These are phyloP conservation scores for Acacia confusa DNA, from an alignment of 306 rosid species.

Conservation along the genomic window DNA sequence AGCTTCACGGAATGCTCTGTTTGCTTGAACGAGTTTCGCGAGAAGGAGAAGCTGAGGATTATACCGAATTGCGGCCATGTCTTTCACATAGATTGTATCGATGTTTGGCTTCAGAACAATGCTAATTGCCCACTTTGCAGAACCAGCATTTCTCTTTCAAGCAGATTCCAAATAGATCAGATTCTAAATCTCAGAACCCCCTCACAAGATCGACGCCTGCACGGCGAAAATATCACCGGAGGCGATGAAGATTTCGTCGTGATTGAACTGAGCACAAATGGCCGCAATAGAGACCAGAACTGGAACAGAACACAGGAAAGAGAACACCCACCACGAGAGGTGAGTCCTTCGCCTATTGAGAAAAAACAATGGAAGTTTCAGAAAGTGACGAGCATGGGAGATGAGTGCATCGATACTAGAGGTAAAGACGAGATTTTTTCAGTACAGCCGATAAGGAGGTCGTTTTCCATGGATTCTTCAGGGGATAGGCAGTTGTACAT, in stretches of 20 bases:
- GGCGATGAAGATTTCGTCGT: slow-evolving; percentile 70
- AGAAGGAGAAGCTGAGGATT: slow-evolving; percentile 73
- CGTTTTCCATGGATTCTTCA: slow-evolving; percentile 92
- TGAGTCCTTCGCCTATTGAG: slow-evolving; percentile 51
- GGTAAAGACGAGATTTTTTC: slow-evolving; percentile 73
- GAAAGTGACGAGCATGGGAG: slow-evolving; percentile 82
- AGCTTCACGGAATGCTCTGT: slow-evolving; percentile 76
- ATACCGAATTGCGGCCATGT: slow-evolving; percentile 83
- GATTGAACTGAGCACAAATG: slow-evolving; percentile 62
- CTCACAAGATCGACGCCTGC: slow-evolving; percentile 39
- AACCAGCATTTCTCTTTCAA: slow-evolving; percentile 61
- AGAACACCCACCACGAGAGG: slow-evolving; percentile 36
- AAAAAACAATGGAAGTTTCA: slow-evolving; percentile 54
- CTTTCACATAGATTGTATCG: slow-evolving; percentile 93
- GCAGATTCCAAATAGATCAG: slow-evolving; percentile 45
- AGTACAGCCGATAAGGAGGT: slow-evolving; percentile 85
- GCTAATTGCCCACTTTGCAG: slow-evolving; percentile 98
- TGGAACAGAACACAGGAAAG: slow-evolving; percentile 37
- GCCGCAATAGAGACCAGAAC: slow-evolving; percentile 30
- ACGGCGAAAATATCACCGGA: slow-evolving; percentile 27
- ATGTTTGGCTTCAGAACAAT: slow-evolving; percentile 86
- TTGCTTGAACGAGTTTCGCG: slow-evolving; percentile 79
- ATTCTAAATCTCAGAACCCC: slow-evolving; percentile 44
- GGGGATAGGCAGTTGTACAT: slow-evolving; percentile 69
- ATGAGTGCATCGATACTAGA: slow-evolving; percentile 80